Base-by-base conservation (phyloP, 441 rosid species). In the Mallotus japonicus region DNA sequence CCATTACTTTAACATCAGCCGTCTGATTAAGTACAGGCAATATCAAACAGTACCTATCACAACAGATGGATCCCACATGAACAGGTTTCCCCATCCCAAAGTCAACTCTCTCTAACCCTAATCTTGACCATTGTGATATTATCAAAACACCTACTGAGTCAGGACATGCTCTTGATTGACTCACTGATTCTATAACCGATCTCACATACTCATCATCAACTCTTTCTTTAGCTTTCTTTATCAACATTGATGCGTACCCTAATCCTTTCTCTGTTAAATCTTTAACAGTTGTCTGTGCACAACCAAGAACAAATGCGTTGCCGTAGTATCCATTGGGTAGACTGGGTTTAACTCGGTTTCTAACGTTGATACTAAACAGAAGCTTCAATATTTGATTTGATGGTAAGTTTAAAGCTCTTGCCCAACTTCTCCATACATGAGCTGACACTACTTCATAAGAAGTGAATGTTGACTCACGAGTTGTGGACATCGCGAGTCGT, bases 391-490 rank as follows among this genome's bases (percentile, higher is more conserved):
- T 81, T 76, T 93, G 98, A 32, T 82, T 86, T 16, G 86, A 74
- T 0, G 92, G 90, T 32, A 93, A 57, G 76, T 85, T 85, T 66
- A 93, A 64, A 3, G 95, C 81, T 66, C 88, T 85, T 13, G 87
- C 88, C 98, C 98, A 92, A 82, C 93, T 85, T 69, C 91, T 76
- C 98, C 98, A 92, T 3, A 91, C 84, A 53, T 92, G 98, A 12
- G 93, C 96, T 0, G 96, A 81, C 8, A 91, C 81, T 19, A 87
- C 95, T 66, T 92, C 96, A 66, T 89, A 92, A 34, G 89, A 86
- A 37, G 96, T 89, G 79, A 61, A 83, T 50, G 54, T 61, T 9
- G 76, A 65, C 75, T 69, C 83, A 14, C 66, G 22, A 72, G 67
- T 79, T 75, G 83, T 24, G 16, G 79, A 67, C 3, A 65, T 10